These are phyloP conservation scores for Penicillium riverlandense DNA, from an alignment of 495 filamentous ascomycete genomes.

Conservation along the genomic window DNA sequence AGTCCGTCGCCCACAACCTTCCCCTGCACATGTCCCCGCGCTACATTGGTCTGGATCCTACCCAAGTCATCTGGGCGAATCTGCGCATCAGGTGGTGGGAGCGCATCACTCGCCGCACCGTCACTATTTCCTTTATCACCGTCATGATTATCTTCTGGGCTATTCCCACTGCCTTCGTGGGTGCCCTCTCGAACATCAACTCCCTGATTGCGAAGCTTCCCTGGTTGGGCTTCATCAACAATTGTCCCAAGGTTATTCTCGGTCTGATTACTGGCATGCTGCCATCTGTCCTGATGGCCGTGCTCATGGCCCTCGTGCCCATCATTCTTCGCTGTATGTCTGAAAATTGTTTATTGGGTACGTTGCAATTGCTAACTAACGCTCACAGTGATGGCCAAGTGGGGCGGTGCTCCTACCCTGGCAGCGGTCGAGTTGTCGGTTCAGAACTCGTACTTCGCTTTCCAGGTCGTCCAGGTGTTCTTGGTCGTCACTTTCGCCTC, in stretches of 20 bases:
- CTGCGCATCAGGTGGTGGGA: constrained; percentile 87
- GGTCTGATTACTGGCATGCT: constrained; percentile 83
- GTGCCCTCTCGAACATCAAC: constrained; percentile 78
- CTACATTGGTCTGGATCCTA: constrained; percentile 77
- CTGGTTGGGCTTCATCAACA: constrained; percentile 66
- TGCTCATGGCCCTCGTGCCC: constrained; percentile 87
- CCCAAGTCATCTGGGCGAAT: constrained; percentile 85
- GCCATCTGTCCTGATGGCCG: constrained; percentile 68
- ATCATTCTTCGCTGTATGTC: constrained; percentile 68
- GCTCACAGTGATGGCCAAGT: constrained; percentile 58
- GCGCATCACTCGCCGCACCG: constrained; percentile 62
- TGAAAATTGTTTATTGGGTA: neutral
- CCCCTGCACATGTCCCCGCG: constrained; percentile 89
- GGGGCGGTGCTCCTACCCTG: constrained; percentile 69
- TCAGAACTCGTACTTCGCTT: constrained; percentile 89
- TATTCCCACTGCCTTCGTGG: constrained; percentile 83
- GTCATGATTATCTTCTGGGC: constrained; percentile 88
- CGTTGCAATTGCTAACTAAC: neutral
- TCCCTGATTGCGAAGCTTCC: constrained; percentile 52
- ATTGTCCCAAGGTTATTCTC: constrained; percentile 62
- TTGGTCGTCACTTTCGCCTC: constrained; percentile 77
- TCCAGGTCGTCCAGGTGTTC: constrained; percentile 95
- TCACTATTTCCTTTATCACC: constrained; percentile 61
- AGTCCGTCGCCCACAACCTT: constrained; percentile 77
- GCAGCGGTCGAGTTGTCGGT: constrained; percentile 77